Base-by-base conservation (phyloP, 164 flowering plant genomes). In the Piper longum region DNA sequence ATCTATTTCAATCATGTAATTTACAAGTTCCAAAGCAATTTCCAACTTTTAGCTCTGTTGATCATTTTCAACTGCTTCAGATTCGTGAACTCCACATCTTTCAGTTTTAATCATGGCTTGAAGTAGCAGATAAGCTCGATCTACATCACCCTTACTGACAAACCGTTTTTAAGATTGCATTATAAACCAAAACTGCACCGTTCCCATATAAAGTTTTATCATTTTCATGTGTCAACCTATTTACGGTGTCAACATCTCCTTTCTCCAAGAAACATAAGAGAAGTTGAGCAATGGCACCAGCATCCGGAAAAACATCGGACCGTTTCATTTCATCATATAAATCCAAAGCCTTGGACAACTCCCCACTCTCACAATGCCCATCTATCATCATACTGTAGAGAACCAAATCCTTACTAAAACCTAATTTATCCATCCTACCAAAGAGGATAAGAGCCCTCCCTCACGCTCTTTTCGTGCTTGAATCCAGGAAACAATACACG, bases 401-500 rank as follows among this genome's bases (percentile, higher is more conserved):
- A 1, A 82, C 63, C 65, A 87, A 17, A 59, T 80, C 83, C 43
- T 82, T 78, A 26, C 41, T 41, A 69, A 73, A 78, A 64, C 89
- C 92, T 43, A 63, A 63, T 42, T 67, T 72, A 57, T n/a, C 73
- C 96, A 89, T 89, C 75, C 80, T 83, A 61, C 78, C 73, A 44
- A 84, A 81, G 68, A 91, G 69, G 41, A 81, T 66, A 14, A 87
- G 74, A 6, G 89, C 96, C 96, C 73, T 74, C 79, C 69, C 80
- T 89, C 7, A 85, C 71, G 65, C 83, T 84, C 14, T 63, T 62
- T 52, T 74, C 79, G 65, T 48, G 78, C 40, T 77, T 77, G 73
- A 87, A 83, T 19, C 95, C 95, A 75, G 85, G 92, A 80, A 89
- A 81, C 80, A 89, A 69, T 44, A 82, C 66, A 66, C 56, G 74